Conservation (phyloP, 345 rosid species). For the Dipteronia dyeriana region DNA sequence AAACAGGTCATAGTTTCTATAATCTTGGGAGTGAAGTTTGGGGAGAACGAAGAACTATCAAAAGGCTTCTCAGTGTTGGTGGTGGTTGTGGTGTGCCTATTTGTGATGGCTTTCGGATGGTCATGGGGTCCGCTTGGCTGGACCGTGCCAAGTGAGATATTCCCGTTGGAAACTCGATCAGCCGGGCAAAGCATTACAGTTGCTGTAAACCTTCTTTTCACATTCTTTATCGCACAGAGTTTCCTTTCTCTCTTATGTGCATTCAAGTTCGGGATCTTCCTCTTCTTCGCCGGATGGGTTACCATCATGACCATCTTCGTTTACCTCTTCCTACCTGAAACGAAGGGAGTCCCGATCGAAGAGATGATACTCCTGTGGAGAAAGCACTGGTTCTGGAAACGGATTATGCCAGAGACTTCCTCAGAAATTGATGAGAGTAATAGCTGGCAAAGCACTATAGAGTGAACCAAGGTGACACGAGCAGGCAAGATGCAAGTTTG, state of each 20-base stretch:
- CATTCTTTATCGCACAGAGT: constrained; percentile 75
- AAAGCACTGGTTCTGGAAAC: constrained; percentile 96
- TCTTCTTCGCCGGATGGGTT: constrained; percentile 85
- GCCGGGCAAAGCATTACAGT: constrained; percentile 95
- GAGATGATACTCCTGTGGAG: constrained; percentile 87
- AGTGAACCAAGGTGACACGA: constrained; percentile 15
- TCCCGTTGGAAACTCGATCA: constrained; percentile 81
- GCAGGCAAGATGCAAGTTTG: not conserved
- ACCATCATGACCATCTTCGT: constrained; percentile 83
- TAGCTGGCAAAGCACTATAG: not conserved
- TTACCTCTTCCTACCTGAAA: constrained; percentile 70
- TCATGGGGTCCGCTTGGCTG: constrained; percentile 99
- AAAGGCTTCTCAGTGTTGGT: constrained; percentile 65
- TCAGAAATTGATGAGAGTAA: constrained; percentile 29
- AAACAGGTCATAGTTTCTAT: constrained; percentile 66
- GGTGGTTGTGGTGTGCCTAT: constrained; percentile 74
- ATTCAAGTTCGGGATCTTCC: constrained; percentile 82
- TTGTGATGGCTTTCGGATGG: constrained; percentile 93
- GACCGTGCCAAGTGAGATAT: constrained; percentile 94
- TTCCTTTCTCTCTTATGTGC: constrained; percentile 78
- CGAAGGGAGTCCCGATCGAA: constrained; percentile 92
- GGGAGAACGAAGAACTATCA: constrained; percentile 61
- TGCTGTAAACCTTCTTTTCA: constrained; percentile 85
- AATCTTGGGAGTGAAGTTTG: constrained; percentile 81
- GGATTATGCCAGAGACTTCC: constrained; percentile 49